Evolutionary conservation across 257 asterid species (phyloP).

Genomic region (Salvia miltiorrhiza): DNA sequence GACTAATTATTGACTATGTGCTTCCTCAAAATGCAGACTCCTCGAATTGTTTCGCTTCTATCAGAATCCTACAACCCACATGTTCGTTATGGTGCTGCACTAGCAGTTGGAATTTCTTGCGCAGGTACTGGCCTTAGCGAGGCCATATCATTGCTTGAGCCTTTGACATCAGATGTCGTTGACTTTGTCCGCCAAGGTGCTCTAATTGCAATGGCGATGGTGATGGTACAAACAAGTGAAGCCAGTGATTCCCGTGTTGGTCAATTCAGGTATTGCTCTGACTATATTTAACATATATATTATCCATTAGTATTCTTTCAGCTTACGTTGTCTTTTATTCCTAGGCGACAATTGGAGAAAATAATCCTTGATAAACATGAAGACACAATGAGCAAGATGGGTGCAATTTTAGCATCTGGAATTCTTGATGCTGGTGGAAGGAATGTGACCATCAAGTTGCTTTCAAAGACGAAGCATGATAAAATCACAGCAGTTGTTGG

Average conservation of each 20-base stretch:
- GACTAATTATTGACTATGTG: background rate
- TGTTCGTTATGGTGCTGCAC: conserved; percentile 97
- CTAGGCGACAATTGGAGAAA: conserved; percentile 90
- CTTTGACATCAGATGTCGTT: conserved; percentile 90
- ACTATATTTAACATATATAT: background rate
- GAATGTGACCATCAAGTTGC: conserved; percentile 26
- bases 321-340: background rate
- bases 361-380: conserved; percentile 90
- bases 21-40: conserved; percentile 26
- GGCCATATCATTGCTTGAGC: conserved; percentile 95
- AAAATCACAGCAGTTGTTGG: conserved; percentile 45
- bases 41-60: conserved; percentile 82
- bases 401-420: conserved; percentile 97
- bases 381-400: conserved; percentile 99
- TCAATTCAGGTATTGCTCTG: conserved; percentile 63
- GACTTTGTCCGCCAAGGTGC: conserved; percentile 99
- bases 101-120: conserved; percentile 98
- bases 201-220: conserved; percentile 99
- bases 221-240: conserved; percentile 92
- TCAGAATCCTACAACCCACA: conserved; percentile 99
- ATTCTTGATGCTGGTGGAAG: conserved; percentile 98
- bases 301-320: background rate
- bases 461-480: conserved; percentile 26
- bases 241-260: conserved; percentile 98
- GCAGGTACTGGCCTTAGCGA: conserved; percentile 98